Evolutionary conservation across 768 basidiomycete species (phyloP).

Genomic region (Tylopilus plumbeoviolaceoides): DNA sequence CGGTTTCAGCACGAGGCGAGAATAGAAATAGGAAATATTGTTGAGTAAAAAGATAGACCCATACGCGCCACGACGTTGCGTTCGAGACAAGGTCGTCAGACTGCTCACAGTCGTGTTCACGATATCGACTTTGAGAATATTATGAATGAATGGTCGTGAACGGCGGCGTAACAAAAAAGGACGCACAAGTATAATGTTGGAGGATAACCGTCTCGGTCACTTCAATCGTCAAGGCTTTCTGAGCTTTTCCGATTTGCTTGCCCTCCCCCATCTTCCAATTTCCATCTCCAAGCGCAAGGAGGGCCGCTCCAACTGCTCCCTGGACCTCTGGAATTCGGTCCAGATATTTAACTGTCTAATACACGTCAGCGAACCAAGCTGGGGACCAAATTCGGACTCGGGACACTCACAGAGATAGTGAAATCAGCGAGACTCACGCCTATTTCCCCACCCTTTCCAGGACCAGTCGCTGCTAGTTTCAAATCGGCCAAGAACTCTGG

Average conservation of each 20-base stretch:
- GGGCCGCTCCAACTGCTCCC: conserved; percentile 59
- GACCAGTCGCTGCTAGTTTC: conserved; percentile 52
- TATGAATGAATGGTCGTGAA: not conserved
- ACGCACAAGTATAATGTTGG: conserved; percentile 74
- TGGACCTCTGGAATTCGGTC: conserved; percentile 68
- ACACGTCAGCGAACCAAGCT: not conserved
- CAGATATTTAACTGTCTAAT: conserved; percentile 64
- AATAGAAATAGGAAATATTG: conserved; percentile 68
- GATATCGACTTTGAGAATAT: conserved; percentile 58
- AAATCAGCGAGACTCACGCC: conserved; percentile 65
- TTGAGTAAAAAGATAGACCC: conserved; percentile 78
- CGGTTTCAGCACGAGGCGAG: conserved; percentile 53
- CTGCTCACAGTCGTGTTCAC: conserved; percentile 59
- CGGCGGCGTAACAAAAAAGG: not conserved
- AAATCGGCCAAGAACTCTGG: conserved; percentile 81
- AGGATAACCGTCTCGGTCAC: conserved; percentile 57
- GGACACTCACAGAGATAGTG: conserved; percentile 43
- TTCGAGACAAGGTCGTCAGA: conserved; percentile 59
- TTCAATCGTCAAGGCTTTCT: conserved; percentile 39
- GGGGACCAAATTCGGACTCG: not conserved
- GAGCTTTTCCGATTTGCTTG: conserved; percentile 51
- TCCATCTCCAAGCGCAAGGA: conserved; percentile 74
- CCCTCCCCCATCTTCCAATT: conserved; percentile 94
- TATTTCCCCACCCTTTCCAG: conserved; percentile 53
- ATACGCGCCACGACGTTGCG: conserved; percentile 57